Percentiles rank a stretch among this genome's conserved stretches.
These are phyloP conservation scores for Mucor indicus DNA, from an alignment of 371 early-diverging fungal species.

Conservation along the genomic window DNA sequence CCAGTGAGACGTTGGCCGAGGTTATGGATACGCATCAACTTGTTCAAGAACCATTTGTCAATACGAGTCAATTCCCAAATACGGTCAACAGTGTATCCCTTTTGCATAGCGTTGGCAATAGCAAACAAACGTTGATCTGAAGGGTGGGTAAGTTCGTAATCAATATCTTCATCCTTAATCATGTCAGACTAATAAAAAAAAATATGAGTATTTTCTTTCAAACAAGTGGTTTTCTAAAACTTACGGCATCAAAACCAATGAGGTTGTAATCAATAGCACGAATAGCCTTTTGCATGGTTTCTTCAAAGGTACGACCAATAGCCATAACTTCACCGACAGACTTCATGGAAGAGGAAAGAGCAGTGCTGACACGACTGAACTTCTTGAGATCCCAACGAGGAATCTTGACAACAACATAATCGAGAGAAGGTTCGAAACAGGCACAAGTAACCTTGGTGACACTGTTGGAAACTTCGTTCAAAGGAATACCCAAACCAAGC, in stretches of 20 bases:
- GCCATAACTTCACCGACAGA: conserved; percentile 97
- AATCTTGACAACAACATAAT: conserved; percentile 93
- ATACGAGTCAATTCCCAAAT: conserved; percentile 87
- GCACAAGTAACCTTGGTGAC: conserved; percentile 94
- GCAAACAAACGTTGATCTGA: conserved; percentile 91
- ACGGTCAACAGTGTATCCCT: conserved; percentile 83
- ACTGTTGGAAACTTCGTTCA: conserved; percentile 85
- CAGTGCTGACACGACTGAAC: conserved; percentile 87
- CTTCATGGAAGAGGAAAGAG: conserved; percentile 91
- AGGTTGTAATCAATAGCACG: conserved; percentile 89
- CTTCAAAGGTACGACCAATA: conserved; percentile 93
- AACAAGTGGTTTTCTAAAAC: too few relatives aligned
- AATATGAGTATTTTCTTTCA: too few relatives aligned
- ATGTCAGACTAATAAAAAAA: neutral
- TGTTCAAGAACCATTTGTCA: conserved; percentile 96
- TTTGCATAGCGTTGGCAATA: conserved; percentile 82
- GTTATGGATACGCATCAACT: conserved; percentile 67
- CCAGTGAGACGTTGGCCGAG: conserved; percentile 45
- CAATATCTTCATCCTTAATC: conserved; percentile 49
- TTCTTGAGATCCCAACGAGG: conserved; percentile 97
- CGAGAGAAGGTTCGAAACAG: conserved; percentile 93
- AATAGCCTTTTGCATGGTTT: conserved; percentile 94
- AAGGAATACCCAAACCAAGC: conserved; percentile 86
- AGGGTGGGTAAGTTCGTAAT: conserved; percentile 80
- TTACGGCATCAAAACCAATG: conserved; percentile 73